Base-by-base conservation (phyloP, 2,329 filamentous ascomycete genomes). In the Alternaria viburni region DNA sequence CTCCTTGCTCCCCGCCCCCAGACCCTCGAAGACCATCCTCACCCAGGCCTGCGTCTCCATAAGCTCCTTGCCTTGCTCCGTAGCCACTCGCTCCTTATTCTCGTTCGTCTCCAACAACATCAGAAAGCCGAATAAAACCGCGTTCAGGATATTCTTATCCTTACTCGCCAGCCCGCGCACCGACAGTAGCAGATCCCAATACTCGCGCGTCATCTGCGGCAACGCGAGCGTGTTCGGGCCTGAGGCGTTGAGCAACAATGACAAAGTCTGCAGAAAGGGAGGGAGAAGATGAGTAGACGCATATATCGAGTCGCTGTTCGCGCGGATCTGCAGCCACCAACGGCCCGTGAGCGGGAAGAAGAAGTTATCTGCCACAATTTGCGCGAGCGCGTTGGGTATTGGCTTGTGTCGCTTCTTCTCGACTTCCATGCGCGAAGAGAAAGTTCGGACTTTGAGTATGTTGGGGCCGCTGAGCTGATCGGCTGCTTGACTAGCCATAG, bases 1-100 rank as follows among this genome's bases (percentile, higher is more conserved):
- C 76, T 97, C 91, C 47, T 85, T 83, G 77, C 62, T 64, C 76
- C 79, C 52, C 83, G 83, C 63, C 61, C 67, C 65, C 54, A 80
- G 58, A 36, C 74, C 72, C 57, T 91, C 88, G 79, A 97, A 96
- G 2, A 97, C 86, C 58, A 85, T 84, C 46, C 89, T 86, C 2
- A 92, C 91, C 96, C 96, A 99, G 74, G 93, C 91, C 72, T 92
- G 88, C 63, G 93, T 91, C 84, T 98, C 95, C 55, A 97, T 85
- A 21, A 98, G 82, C 77, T 95, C 89, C 59, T 89, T 88, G 1
- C 91, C 90, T 71, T 93, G 88, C 61, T 90, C 88, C 62, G 89
- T 88, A 52, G 93, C 95, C 3, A 99, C 79, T 2, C 88, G 84
- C 69, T 89, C 84, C 81, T 91, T 88, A 64, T 93, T 88, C 52